phyloP scores from a whole-genome alignment of 2,329 filamentous ascomycete species.

The Mariannaea sp. region DNA sequence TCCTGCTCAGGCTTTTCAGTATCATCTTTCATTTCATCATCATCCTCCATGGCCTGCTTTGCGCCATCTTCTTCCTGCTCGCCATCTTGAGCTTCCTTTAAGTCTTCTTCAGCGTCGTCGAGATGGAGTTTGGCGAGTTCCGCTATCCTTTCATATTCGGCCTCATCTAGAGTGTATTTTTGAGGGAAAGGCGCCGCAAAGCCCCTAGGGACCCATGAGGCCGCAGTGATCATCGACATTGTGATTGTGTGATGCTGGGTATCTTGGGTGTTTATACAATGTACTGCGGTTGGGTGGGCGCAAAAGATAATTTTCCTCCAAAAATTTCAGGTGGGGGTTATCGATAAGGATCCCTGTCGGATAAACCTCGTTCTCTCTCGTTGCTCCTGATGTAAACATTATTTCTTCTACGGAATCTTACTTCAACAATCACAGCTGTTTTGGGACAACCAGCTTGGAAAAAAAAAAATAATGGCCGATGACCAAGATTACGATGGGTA shows the following conservation, averaged over 20 bases:
- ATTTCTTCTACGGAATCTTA: constrained; percentile 4
- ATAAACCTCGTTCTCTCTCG: constrained; percentile 32
- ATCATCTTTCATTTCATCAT: constrained; percentile 46
- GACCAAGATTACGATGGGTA: constrained; percentile 46
- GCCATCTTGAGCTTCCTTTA: constrained; percentile 69
- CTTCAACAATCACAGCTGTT: neutral
- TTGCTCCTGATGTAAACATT: constrained; percentile 11
- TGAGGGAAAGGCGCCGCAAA: constrained; percentile 76
- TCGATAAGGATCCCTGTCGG: constrained; percentile 44
- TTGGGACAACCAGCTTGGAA: constrained; percentile 1
- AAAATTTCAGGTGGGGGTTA: constrained; percentile 47
- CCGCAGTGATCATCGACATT: constrained; percentile 78
- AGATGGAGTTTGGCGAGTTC: constrained; percentile 77
- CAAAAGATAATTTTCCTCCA: constrained; percentile 40
- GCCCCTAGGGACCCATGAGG: constrained; percentile 76
- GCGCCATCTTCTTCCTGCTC: constrained; percentile 39
- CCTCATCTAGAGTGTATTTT: constrained; percentile 76
- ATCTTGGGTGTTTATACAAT: constrained; percentile 33
- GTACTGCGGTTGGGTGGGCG: constrained; percentile 23
- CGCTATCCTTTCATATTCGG: constrained; percentile 76
- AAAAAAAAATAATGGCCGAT: constrained; percentile 44
- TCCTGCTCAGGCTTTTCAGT: constrained; percentile 33
- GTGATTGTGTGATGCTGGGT: constrained; percentile 36
- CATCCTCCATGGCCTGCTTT: constrained; percentile 38
- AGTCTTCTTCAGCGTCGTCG: constrained; percentile 87